Conservation (phyloP, 352 stramenopile genomes). For the Pythium biforme region DNA sequence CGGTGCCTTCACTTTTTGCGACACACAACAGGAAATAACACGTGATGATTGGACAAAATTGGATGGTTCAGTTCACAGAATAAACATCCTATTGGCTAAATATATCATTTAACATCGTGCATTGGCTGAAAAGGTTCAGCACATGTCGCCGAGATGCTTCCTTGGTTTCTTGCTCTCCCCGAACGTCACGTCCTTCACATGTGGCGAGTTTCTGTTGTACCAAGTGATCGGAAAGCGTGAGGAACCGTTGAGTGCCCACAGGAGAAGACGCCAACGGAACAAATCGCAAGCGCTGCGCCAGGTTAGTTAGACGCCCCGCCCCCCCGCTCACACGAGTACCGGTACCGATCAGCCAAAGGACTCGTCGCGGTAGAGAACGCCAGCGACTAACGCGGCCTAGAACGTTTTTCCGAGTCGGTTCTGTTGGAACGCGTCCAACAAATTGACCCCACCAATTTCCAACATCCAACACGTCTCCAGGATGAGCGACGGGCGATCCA, state of each 20-base stretch:
- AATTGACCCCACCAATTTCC: background rate
- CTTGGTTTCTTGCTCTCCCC: background rate
- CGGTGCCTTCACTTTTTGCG: background rate
- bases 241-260: background rate
- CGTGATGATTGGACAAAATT: background rate
- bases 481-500: background rate
- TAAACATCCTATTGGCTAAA: constrained; percentile 19
- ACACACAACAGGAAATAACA: background rate
- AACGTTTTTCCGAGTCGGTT: too few species aligned
- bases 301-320: too few species aligned
- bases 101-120: background rate
- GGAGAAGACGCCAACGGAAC: background rate
- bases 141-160: background rate
- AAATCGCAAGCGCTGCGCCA: background rate
- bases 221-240: constrained; percentile 2
- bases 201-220: background rate
- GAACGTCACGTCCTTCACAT: background rate
- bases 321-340: too few species aligned
- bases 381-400: background rate
- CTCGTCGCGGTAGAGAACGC: background rate
- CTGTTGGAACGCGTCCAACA: background rate
- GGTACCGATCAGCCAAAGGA: too few species aligned
- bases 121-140: constrained; percentile 3
- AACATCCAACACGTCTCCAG: background rate
- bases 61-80: too few species aligned